Conservation (phyloP, 202 grass and related monocot species). For the Thinopyrum obtusiflorum region DNA sequence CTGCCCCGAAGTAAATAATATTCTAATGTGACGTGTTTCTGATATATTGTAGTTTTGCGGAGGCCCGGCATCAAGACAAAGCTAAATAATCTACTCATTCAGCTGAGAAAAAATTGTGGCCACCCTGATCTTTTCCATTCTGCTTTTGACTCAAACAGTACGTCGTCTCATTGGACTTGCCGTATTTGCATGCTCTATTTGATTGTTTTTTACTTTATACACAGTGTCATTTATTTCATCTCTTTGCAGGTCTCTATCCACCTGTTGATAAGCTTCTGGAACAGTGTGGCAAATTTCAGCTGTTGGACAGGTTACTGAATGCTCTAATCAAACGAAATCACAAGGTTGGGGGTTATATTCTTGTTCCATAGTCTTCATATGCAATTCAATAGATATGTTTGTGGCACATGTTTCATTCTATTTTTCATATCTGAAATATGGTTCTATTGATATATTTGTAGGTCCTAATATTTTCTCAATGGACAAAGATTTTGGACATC, state of each 20-base stretch:
- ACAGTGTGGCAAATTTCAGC: slow-evolving; percentile 86
- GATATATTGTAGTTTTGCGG: slow-evolving; percentile 38
- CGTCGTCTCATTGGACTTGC: slow-evolving; percentile 1
- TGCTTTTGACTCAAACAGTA: slow-evolving; percentile 47
- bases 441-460: slow-evolving; percentile 35
- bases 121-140: slow-evolving; percentile 90
- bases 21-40: slow-evolving; percentile 5
- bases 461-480: slow-evolving; percentile 98
- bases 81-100: slow-evolving; percentile 76
- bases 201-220: slow-evolving; percentile 8
- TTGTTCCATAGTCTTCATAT: slow-evolving; percentile 18
- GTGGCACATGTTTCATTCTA: neutral
- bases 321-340: slow-evolving; percentile 64
- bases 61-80: slow-evolving; percentile 65
- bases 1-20: neutral
- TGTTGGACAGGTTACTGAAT: slow-evolving; percentile 69
- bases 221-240: slow-evolving; percentile 8
- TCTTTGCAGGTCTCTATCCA: slow-evolving; percentile 53
- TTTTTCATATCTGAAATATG: neutral
- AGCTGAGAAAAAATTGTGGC: slow-evolving; percentile 82
- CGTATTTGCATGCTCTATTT: slow-evolving; percentile 4
- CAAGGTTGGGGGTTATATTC: slow-evolving; percentile 55
- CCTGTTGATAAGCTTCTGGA: slow-evolving; percentile 71
- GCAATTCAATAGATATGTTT: neutral
- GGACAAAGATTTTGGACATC: slow-evolving; percentile 90